Evolutionary conservation across 2,329 filamentous ascomycete species (phyloP).

Genomic region (Diaporthe destruens): DNA sequence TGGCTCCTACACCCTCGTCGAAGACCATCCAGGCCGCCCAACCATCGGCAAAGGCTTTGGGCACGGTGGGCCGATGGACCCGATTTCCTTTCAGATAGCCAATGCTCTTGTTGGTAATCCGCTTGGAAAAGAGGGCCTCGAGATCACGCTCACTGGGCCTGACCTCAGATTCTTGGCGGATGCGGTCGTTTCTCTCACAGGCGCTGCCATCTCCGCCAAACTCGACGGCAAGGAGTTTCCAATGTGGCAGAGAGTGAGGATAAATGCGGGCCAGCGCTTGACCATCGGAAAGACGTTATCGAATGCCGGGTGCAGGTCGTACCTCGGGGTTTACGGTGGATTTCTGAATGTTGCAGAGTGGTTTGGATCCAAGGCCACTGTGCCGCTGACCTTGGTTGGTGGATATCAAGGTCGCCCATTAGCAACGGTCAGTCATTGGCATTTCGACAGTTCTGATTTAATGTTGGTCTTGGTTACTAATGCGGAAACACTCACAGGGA

Average conservation of each 20-base stretch:
- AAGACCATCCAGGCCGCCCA: conserved; percentile 70
- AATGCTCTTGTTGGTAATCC: conserved; percentile 72
- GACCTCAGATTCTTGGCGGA: conserved; percentile 67
- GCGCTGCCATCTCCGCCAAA: conserved; percentile 63
- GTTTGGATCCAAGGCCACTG: conserved; percentile 69
- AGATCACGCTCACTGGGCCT: conserved; percentile 72
- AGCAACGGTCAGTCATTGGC: conserved; percentile 50
- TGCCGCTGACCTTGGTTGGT: conserved; percentile 66
- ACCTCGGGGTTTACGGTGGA: conserved; percentile 64
- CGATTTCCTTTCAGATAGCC: conserved; percentile 67
- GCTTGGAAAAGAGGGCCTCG: conserved; percentile 64
- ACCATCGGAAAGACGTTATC: conserved; percentile 66
- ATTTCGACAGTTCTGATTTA: too few species aligned
- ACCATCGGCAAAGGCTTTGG: conserved; percentile 69
- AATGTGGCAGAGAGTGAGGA: conserved; percentile 65
- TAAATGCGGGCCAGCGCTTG: conserved; percentile 63
- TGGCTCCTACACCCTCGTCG: conserved; percentile 69
- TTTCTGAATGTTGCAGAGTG: conserved; percentile 61
- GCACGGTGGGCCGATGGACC: conserved; percentile 72
- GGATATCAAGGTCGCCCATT: conserved; percentile 69
- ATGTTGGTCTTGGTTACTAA: background rate
- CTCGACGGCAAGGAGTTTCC: conserved; percentile 62
- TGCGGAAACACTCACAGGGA: conserved; percentile 47
- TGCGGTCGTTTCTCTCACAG: conserved; percentile 69
- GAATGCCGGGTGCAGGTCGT: conserved; percentile 65